Evolutionary conservation across 2,329 filamentous ascomycete species (phyloP).

Genomic region (Clonostachys rhizophaga): DNA sequence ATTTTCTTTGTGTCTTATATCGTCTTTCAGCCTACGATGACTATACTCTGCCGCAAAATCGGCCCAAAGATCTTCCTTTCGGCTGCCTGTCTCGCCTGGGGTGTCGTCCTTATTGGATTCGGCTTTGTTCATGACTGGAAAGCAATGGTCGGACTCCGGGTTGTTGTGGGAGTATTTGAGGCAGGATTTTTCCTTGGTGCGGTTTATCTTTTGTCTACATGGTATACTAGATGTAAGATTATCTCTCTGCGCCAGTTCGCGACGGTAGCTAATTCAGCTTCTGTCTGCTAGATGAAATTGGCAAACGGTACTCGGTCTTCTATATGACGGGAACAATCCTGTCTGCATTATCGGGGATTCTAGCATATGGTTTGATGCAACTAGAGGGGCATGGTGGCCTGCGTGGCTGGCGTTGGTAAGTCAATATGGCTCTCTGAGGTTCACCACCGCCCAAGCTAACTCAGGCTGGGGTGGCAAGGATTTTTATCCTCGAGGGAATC

Average conservation of each 20-base stretch:
- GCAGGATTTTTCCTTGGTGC: constrained; percentile 6
- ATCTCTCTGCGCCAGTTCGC: no score
- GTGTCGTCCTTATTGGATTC: constrained; percentile 10
- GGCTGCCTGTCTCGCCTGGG: constrained; percentile 1
- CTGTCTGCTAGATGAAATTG: neutral
- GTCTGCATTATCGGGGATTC: constrained; percentile 13
- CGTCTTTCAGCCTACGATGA: constrained; percentile 22
- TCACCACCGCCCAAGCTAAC: no score
- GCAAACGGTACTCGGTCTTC: constrained; percentile 15
- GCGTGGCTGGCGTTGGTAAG: constrained; percentile 11
- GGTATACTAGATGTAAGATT: neutral
- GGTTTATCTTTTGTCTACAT: neutral
- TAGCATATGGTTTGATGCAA: constrained; percentile 12
- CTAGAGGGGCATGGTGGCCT: constrained; percentile 9
- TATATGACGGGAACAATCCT: constrained; percentile 13
- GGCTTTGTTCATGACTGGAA: constrained; percentile 39
- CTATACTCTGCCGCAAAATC: constrained; percentile 24
- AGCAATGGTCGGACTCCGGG: constrained; percentile 35
- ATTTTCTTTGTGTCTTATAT: constrained; percentile 61
- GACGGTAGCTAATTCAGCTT: no score
- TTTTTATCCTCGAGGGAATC: constrained; percentile 14
- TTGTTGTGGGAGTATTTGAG: constrained; percentile 25
- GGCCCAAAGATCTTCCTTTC: constrained; percentile 2
- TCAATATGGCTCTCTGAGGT: no score
- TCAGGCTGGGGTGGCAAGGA: neutral